phyloP scores from a whole-genome alignment of 768 basidiomycete species.

The Bullera alba region DNA sequence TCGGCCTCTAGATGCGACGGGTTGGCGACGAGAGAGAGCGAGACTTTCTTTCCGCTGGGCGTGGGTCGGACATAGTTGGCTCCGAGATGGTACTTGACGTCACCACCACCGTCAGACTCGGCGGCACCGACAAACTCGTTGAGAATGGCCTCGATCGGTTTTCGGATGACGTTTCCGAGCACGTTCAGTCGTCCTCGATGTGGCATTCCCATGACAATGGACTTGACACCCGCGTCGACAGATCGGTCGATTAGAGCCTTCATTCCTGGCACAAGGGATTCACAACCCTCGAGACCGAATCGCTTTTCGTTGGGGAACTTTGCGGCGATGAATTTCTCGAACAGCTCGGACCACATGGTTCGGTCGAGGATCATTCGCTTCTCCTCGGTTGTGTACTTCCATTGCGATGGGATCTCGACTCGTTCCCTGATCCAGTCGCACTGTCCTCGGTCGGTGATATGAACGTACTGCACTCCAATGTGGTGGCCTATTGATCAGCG shows the following conservation, averaged over 20 bases:
- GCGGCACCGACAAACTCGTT: slow-evolving; percentile 84
- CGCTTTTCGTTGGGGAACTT: slow-evolving; percentile 99
- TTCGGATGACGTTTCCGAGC: slow-evolving; percentile 94
- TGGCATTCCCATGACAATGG: slow-evolving; percentile 97
- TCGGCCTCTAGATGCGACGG: slow-evolving; percentile 96
- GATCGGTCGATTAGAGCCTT: slow-evolving; percentile 98
- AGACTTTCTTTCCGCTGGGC: slow-evolving; percentile 94
- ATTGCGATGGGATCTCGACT: slow-evolving; percentile 88
- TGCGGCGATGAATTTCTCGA: slow-evolving; percentile 96
- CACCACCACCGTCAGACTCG: slow-evolving; percentile 78
- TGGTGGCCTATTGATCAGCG: slow-evolving; percentile 49
- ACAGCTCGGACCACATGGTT: slow-evolving; percentile 99
- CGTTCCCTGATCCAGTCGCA: slow-evolving; percentile 99
- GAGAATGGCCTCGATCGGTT: slow-evolving; percentile 94
- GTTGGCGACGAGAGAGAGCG: slow-evolving; percentile 94
- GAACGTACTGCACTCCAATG: slow-evolving; percentile 50
- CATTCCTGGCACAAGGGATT: slow-evolving; percentile 97
- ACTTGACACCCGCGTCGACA: slow-evolving; percentile 90
- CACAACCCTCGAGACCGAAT: slow-evolving; percentile 97
- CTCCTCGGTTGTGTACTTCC: slow-evolving; percentile 97
- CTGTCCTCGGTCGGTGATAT: slow-evolving; percentile 96
- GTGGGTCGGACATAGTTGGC: slow-evolving; percentile 98
- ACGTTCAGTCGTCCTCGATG: slow-evolving; percentile 98
- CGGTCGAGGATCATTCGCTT: slow-evolving; percentile 99
- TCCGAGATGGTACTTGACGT: slow-evolving; percentile 97